A percentile compares a stretch with the other conserved stretches of the same genome.
phyloP scores from a whole-genome alignment of 805 yeast species.

The Spathaspora arborariae region DNA sequence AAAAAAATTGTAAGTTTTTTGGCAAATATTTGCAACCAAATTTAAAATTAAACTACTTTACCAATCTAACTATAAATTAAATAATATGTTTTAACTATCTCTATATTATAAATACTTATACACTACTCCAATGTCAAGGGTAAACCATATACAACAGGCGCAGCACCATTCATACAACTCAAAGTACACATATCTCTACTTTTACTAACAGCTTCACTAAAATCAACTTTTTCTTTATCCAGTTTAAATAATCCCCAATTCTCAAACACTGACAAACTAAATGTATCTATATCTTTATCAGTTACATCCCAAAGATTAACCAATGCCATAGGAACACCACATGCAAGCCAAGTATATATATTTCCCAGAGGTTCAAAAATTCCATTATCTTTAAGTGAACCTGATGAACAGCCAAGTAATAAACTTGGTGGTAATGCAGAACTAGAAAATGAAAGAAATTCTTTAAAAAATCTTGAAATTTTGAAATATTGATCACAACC shows the following conservation, averaged over 20 bases:
- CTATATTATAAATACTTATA: neutral
- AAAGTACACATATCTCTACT: constrained; percentile 70
- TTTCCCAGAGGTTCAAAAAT: constrained; percentile 73
- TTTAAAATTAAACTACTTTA: no score
- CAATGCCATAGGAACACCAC: constrained; percentile 78
- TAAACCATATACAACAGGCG: constrained; percentile 87
- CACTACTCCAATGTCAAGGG: constrained; percentile 42
- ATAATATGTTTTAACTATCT: neutral
- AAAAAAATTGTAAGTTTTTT: neutral
- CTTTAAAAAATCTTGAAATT: constrained; percentile 42
- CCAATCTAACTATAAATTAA: no score
- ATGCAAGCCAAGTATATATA: constrained; percentile 66
- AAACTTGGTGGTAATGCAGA: constrained; percentile 52
- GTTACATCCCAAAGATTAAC: constrained; percentile 97
- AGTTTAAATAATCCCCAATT: constrained; percentile 57
- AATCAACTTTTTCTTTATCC: constrained; percentile 14
- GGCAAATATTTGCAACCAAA: neutral
- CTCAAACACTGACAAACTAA: constrained; percentile 57
- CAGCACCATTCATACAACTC: constrained; percentile 81
- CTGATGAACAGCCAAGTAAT: constrained; percentile 90
- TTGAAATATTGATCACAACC: constrained; percentile 86
- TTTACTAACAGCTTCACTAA: constrained; percentile 54
- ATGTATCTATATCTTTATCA: constrained; percentile 87
- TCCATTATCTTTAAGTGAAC: constrained; percentile 55
- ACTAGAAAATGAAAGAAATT: constrained; percentile 11